Evolutionary conservation across 192 early-diverging fungal species (phyloP), one percentile per base, ranked within the genome.

Genomic region (Neocallimastix lanati): DNA sequence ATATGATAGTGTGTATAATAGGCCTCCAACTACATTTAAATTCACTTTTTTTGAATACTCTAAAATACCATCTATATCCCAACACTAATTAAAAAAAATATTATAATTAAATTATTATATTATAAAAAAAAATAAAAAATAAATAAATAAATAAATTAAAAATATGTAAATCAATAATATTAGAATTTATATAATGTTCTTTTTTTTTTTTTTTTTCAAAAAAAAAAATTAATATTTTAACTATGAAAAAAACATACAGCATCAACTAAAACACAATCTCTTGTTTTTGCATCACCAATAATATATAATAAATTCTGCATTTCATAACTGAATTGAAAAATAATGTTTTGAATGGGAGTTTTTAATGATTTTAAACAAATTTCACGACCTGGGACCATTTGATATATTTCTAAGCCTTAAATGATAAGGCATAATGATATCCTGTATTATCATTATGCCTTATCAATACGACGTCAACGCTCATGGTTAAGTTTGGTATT

Each of bases 221-320:
- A n/a, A n/a, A n/a, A n/a, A n/a, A n/a, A n/a, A n/a, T n/a, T n/a
- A n/a, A n/a, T n/a, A n/a, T n/a, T n/a, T n/a, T n/a, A n/a, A n/a
- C n/a, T 16, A 16, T 21, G 1, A 13, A 21, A 21, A 21, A 18
- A 30, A 80, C 85, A 79, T 86, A 91, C 91, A 29, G 94, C 91
- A 82, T 98, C 96, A 25, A 98, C 88, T 13, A 96, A 88, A 4
- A 95, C 81, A 80, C 92, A 94, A 79, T 94, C 87, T 78, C 87
- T 87, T 77, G 87, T 88, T 16, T 87, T 85, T 29, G 81, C 81
- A 82, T 96, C 93, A 29, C 85, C 94, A 15, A 96, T 85, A 28
- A 95, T 79, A 83, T 97, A 95, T 27, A 95, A 87, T 80, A 91
- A 94, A 84, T 97, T 97, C 76, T 87, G 88, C 94, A 97, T 95